Evolutionary conservation across 2,329 filamentous ascomycete genomes (phyloP).

Genomic region (Endocalyx cinctus): DNA sequence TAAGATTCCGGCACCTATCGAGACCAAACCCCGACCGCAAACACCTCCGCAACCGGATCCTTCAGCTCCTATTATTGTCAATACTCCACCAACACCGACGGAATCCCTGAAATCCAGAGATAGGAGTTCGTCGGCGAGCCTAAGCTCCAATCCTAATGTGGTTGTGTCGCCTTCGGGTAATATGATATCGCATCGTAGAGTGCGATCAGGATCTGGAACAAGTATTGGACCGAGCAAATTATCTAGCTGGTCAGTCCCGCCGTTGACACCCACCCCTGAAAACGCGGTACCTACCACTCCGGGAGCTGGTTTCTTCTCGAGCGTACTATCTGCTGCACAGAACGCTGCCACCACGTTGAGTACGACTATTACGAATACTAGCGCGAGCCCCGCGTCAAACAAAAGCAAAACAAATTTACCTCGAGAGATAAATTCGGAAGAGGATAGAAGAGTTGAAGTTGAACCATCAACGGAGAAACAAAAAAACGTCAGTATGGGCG

Average conservation of each 20-base stretch:
- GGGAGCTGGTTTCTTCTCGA: constrained; percentile 81
- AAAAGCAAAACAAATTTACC: constrained; percentile 31
- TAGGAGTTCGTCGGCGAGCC: constrained; percentile 14
- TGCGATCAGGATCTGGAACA: constrained; percentile 46
- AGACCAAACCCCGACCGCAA: constrained; percentile 31
- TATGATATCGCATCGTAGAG: constrained; percentile 65
- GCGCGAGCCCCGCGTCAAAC: constrained; percentile 48
- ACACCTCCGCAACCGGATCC: constrained; percentile 45
- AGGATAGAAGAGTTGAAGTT: constrained; percentile 37
- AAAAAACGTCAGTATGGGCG: constrained; percentile 40
- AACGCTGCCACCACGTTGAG: constrained; percentile 77
- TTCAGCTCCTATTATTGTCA: constrained; percentile 53
- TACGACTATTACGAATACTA: constrained; percentile 67
- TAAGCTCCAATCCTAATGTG: constrained; percentile 42
- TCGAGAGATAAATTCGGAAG: constrained; percentile 27
- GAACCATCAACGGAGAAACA: constrained; percentile 38
- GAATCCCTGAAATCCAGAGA: constrained; percentile 29
- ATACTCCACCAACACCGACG: constrained; percentile 62
- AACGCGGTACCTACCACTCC: constrained; percentile 47
- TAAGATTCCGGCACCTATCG: constrained; percentile 18
- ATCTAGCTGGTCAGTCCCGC: constrained; percentile 67
- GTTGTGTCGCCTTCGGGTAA: constrained; percentile 60
- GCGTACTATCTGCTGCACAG: constrained; percentile 87
- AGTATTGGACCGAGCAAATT: constrained; percentile 76
- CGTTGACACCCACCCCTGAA: constrained; percentile 74